These are phyloP conservation scores for Aureobasidium melanogenum DNA, from an alignment of 2,329 filamentous ascomycete species.

Conservation along the genomic window DNA sequence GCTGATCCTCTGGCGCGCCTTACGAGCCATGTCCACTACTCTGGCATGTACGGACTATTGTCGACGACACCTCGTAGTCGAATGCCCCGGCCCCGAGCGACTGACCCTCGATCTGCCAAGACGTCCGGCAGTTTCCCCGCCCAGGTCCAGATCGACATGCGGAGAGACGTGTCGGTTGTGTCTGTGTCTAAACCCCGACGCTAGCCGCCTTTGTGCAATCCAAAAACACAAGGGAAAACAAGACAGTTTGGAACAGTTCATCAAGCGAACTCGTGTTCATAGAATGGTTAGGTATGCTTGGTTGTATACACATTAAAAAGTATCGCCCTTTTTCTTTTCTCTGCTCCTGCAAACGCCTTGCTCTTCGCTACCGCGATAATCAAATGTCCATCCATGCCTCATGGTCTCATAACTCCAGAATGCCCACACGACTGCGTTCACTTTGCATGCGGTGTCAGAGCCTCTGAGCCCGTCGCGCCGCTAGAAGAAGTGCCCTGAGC, in stretches of 20 bases:
- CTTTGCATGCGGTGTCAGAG: neutral
- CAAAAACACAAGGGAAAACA: neutral
- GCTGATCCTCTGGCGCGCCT: conserved; percentile 45
- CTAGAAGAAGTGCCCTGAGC: neutral
- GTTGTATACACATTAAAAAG: neutral
- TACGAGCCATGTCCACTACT: conserved; percentile 36
- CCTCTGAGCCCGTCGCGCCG: neutral
- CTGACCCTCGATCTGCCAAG: neutral
- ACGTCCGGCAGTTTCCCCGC: neutral
- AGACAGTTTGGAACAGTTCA: neutral
- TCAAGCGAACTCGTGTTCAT: neutral
- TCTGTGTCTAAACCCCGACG: neutral
- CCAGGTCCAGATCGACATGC: neutral
- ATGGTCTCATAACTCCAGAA: neutral
- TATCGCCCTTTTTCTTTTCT: neutral
- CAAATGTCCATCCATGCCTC: neutral
- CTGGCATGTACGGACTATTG: neutral
- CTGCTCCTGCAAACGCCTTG: neutral
- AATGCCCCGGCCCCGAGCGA: neutral
- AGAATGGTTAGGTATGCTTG: neutral
- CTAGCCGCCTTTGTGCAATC: neutral
- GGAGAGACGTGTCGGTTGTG: neutral
- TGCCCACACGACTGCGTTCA: neutral
- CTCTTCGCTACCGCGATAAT: neutral
- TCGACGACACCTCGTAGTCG: neutral